A percentile compares a stretch with the other conserved stretches of the same genome.
Evolutionary conservation across 345 rosid species (phyloP).

Genomic region (Bruguiera parviflora): DNA sequence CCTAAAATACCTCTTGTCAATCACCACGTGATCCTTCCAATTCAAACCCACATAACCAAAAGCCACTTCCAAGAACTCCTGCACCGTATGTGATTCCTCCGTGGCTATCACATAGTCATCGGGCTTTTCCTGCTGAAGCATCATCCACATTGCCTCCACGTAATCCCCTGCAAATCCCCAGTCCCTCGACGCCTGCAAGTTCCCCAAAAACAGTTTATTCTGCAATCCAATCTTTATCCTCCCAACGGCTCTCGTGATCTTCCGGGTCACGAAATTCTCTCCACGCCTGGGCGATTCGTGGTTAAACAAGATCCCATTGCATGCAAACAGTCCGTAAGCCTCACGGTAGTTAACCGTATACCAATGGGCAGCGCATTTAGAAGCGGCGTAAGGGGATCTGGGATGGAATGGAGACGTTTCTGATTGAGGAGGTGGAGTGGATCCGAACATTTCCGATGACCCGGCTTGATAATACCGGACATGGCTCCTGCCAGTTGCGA

Average conservation of each 20-base stretch:
- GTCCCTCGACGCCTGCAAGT: constrained; percentile 79
- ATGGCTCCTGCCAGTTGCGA: constrained; percentile 58
- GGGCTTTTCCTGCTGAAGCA: constrained; percentile 92
- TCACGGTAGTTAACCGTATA: constrained; percentile 94
- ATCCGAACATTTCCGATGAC: constrained; percentile 95
- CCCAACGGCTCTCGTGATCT: constrained; percentile 90
- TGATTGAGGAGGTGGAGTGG: constrained; percentile 85
- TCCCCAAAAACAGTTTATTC: constrained; percentile 78
- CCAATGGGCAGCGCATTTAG: constrained; percentile 97
- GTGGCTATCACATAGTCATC: constrained; percentile 96
- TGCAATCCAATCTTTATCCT: constrained; percentile 82
- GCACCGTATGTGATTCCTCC: constrained; percentile 85
- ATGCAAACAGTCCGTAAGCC: constrained; percentile 81
- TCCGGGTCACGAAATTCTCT: constrained; percentile 89
- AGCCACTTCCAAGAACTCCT: constrained; percentile 81
- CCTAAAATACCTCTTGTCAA: constrained; percentile 59
- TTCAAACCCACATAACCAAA: constrained; percentile 62
- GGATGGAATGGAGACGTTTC: constrained; percentile 88
- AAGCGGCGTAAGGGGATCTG: constrained; percentile 93
- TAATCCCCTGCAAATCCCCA: constrained; percentile 98
- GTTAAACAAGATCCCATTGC: constrained; percentile 88
- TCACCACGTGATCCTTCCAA: constrained; percentile 59
- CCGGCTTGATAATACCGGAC: constrained; percentile 91
- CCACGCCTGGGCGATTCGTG: constrained; percentile 94
- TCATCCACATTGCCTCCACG: constrained; percentile 98